Conservation (phyloP, 1,284 basidiomycete genomes). For the Cutaneotrichosporon mucoides region DNA sequence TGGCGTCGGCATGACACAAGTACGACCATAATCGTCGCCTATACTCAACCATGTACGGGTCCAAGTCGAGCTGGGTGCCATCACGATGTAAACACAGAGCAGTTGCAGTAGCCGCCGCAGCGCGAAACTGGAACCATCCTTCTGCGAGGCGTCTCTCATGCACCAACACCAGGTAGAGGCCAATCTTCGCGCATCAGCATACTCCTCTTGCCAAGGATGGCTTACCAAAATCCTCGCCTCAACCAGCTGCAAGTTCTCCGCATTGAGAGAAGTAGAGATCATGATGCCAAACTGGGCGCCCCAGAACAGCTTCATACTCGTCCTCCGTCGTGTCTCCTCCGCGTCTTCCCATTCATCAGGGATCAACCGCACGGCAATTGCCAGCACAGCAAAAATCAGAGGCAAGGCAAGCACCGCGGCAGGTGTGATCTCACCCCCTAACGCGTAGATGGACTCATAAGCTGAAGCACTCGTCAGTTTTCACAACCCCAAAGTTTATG, state of each 20-base stretch:
- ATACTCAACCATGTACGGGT: conserved; percentile 75
- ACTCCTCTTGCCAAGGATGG: no score
- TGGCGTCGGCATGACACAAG: conserved; percentile 82
- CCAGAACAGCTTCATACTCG: conserved; percentile 82
- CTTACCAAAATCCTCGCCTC: conserved; percentile 71
- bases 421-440: conserved; percentile 12
- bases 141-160: conserved; percentile 54
- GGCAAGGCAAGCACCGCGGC: conserved; percentile 56
- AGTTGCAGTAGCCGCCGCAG: conserved; percentile 83
- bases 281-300: conserved; percentile 44
- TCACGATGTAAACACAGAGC: conserved; percentile 88
- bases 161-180: conserved; percentile 76
- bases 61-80: conserved; percentile 61
- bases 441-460: conserved; percentile 67
- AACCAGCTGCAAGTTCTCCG: conserved; percentile 82
- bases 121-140: conserved; percentile 89
- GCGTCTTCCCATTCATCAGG: conserved; percentile 75
- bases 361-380: conserved; percentile 77
- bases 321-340: conserved; percentile 62
- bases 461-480: conserved; percentile 33
- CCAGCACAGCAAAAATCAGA: conserved; percentile 81
- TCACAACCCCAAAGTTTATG: no score
- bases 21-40: conserved; percentile 89
- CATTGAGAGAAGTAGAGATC: conserved; percentile 69
- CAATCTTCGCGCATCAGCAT: conserved; percentile 56